phyloP scores from a whole-genome alignment of 495 filamentous ascomycete species.

The Aspergillus coremiiformis region DNA sequence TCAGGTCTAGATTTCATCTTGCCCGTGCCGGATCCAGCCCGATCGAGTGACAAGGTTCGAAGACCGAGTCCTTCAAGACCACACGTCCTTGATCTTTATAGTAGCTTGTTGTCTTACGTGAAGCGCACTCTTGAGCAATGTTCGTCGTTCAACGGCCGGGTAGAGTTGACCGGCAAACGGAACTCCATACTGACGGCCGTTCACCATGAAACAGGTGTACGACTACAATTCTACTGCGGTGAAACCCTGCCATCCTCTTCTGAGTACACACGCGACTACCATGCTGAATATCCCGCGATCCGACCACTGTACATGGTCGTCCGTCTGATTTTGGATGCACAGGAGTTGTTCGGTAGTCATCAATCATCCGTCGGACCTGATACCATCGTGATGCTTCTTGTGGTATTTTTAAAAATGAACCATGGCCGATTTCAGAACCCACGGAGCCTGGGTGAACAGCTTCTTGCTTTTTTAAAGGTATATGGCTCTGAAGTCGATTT shows the following conservation, averaged over 20 bases:
- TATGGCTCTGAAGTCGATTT: conserved; percentile 42
- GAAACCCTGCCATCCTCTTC: conserved; percentile 26
- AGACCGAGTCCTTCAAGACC: conserved; percentile 29
- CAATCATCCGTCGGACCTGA: conserved; percentile 42
- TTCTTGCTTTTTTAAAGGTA: conserved; percentile 46
- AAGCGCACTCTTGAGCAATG: conserved; percentile 13
- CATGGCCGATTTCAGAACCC: conserved; percentile 25
- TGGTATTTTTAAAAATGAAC: conserved; percentile 42
- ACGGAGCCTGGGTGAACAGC: conserved; percentile 28
- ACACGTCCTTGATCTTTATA: conserved; percentile 18
- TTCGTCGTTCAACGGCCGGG: conserved; percentile 6
- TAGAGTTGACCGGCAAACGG: conserved; percentile 13
- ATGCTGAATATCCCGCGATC: conserved; percentile 42
- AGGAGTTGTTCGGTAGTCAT: conserved; percentile 37
- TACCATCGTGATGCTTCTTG: conserved; percentile 49
- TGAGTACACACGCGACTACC: conserved; percentile 39
- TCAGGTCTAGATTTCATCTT: conserved; percentile 47
- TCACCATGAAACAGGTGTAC: conserved; percentile 42
- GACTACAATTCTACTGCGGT: conserved; percentile 39
- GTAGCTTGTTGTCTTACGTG: conserved; percentile 18
- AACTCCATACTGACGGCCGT: conserved; percentile 20
- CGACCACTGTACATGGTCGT: conserved; percentile 41
- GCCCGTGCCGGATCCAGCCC: conserved; percentile 18
- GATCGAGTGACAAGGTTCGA: conserved; percentile 15
- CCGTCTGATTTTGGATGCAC: conserved; percentile 42